Evolutionary conservation across 305 asterid species (phyloP).

Genomic region (Fraxinus baroniana): DNA sequence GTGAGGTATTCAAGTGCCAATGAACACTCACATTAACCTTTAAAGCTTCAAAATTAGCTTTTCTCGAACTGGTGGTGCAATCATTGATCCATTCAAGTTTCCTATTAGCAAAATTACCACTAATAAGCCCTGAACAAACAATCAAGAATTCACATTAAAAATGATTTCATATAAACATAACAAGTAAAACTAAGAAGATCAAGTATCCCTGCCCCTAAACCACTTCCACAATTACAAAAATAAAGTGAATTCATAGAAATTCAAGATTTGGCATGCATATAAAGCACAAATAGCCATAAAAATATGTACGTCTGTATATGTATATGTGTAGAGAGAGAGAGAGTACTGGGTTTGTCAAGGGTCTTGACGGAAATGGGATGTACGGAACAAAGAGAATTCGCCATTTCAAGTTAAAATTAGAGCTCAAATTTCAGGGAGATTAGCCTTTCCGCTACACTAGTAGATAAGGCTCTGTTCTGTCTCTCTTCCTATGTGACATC

Average conservation of each 20-base stretch:
- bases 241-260: not conserved
- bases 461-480: not conserved
- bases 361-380: constrained; percentile 39
- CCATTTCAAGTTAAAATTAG: constrained; percentile 33
- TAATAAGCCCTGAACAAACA: constrained; percentile 36
- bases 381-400: constrained; percentile 42
- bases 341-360: constrained; percentile 40
- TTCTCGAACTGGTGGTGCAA: constrained; percentile 33
- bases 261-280: not conserved
- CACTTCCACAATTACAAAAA: not conserved
- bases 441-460: not conserved
- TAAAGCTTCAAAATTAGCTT: constrained; percentile 35
- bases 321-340: not conserved
- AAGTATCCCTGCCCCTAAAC: not conserved
- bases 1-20: not conserved
- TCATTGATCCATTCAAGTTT: constrained; percentile 44
- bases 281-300: not conserved
- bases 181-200: not conserved
- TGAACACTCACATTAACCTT: constrained; percentile 40
- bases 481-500: not conserved
- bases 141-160: constrained; percentile 11
- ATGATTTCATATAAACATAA: not conserved
- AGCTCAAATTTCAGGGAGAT: not conserved
- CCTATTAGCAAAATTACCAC: constrained; percentile 27
- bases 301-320: not conserved